These are phyloP conservation scores for Paradendryphiella salina DNA, from an alignment of 2,329 filamentous ascomycete species.

Conservation along the genomic window DNA sequence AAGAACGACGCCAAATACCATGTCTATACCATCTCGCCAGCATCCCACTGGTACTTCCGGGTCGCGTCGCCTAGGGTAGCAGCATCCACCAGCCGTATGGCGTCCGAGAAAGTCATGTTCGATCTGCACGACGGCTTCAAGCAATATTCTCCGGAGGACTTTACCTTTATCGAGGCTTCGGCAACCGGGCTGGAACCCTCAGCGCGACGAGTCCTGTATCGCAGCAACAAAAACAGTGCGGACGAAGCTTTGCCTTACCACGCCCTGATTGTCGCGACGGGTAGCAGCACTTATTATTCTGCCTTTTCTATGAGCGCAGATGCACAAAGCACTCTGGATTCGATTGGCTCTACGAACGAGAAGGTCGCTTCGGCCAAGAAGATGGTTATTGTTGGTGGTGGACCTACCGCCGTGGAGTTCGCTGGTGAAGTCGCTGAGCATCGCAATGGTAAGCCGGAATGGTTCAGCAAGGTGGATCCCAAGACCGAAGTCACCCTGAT, in stretches of 20 bases:
- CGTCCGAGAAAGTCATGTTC: conserved; percentile 54
- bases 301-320: conserved; percentile 50
- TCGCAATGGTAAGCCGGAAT: conserved; percentile 47
- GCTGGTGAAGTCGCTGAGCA: conserved; percentile 55
- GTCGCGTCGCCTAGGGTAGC: conserved; percentile 59
- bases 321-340: conserved; percentile 26
- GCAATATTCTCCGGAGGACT: conserved; percentile 53
- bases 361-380: conserved; percentile 46
- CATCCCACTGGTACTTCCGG: conserved; percentile 58
- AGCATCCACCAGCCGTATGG: conserved; percentile 54
- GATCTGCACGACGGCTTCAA: conserved; percentile 57
- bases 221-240: conserved; percentile 25
- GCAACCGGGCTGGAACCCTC: conserved; percentile 54
- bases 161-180: conserved; percentile 56
- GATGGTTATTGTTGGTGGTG: conserved; percentile 55
- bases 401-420: conserved; percentile 54
- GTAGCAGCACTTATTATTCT: conserved; percentile 53
- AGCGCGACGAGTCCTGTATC: conserved; percentile 52
- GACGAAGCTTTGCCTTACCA: conserved; percentile 53
- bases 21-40: conserved; percentile 59
- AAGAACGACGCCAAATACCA: conserved; percentile 50
- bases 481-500: conserved; percentile 52
- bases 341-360: conserved; percentile 45
- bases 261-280: conserved; percentile 61
- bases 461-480: conserved; percentile 36